Evolutionary conservation across 78 protist species (phyloP), one percentile per base, ranked within the genome.

Genomic region (Goniomonas avonlea): DNA sequence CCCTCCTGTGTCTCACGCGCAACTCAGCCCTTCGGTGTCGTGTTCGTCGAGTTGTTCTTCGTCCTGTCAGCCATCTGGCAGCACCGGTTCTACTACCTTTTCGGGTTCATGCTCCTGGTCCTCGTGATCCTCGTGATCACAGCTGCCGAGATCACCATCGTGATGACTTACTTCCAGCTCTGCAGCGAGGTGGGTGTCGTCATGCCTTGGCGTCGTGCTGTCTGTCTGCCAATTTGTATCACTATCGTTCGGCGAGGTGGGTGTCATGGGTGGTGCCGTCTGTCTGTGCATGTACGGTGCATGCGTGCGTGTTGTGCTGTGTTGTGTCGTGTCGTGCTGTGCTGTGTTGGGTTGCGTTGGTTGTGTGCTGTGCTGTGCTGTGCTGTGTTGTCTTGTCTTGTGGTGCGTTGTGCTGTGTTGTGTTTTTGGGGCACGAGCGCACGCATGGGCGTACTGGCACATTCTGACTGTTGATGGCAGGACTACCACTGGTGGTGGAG

Each of bases 401-500:
- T 56, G 25, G 31, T 7, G 15, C 13, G 63, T 25, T 25, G 5
- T 13, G 7, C 63, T 5, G 25, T 13, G 13, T 23, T 56, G 68
- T 60, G 34, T 32, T 21, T 60, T 60, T 60, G 27, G 34, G 13
- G 17, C 17, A 17, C 13, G 23, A 15, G 32, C 32, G 32, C 23
- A 21, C 68, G 23, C 11, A 60, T 60, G n/a, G n/a, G 34, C 68
- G 23, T 60, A 32, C 23, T 60, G 41, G 17, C 32, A 32, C 32
- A 11, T 15, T 47, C 53, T 15, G n/a, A n/a, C 61, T n/a, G 25
- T 25, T 23, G 61, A 48, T 48, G 53, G 31, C 45, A 80, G 81
- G 86, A 82, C 71, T 82, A 82, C 60, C 86, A 82, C 81, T 82
- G 86, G 86, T 93, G 98, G 98, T 96, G 99, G 98, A 77, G 97